phyloP scores from a whole-genome alignment of 768 basidiomycete species.

The Arthromyces matolae region DNA sequence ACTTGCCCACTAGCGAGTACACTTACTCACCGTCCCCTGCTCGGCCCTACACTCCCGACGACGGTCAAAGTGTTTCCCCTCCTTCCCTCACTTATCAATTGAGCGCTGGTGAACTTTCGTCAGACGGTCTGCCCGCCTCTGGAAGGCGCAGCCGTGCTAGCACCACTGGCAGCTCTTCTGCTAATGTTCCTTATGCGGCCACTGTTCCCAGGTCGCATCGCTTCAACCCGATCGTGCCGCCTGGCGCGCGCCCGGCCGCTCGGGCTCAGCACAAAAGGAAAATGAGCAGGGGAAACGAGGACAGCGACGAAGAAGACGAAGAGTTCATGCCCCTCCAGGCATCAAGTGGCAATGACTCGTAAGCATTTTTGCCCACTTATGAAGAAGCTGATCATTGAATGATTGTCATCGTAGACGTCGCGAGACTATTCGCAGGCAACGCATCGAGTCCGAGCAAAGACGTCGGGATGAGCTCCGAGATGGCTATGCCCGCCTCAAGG shows the following conservation, averaged over 20 bases:
- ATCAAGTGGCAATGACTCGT: slow-evolving; percentile 50
- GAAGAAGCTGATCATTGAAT: neutral
- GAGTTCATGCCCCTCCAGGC: slow-evolving; percentile 59
- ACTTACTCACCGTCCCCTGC: slow-evolving; percentile 58
- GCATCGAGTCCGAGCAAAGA: slow-evolving; percentile 91
- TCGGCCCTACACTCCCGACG: slow-evolving; percentile 69
- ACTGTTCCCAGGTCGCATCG: slow-evolving; percentile 73
- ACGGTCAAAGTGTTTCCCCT: slow-evolving; percentile 60
- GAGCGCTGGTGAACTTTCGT: slow-evolving; percentile 67
- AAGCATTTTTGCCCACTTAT: slow-evolving; percentile 20
- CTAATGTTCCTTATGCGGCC: slow-evolving; percentile 47
- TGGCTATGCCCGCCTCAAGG: slow-evolving; percentile 87
- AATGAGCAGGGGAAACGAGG: slow-evolving; percentile 53
- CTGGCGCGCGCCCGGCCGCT: slow-evolving; percentile 53
- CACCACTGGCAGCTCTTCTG: slow-evolving; percentile 50
- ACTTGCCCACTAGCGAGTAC: slow-evolving; percentile 51
- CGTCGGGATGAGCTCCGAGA: slow-evolving; percentile 91
- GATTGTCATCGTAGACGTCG: slow-evolving; percentile 50
- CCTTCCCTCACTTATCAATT: slow-evolving; percentile 67
- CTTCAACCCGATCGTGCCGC: slow-evolving; percentile 69
- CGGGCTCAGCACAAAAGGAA: slow-evolving; percentile 42
- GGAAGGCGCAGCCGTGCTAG: slow-evolving; percentile 55
- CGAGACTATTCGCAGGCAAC: slow-evolving; percentile 87
- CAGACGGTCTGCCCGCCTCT: slow-evolving; percentile 66
- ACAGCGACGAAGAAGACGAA: slow-evolving; percentile 70